Conservation (phyloP, 768 basidiomycete species). For the Psilocybe cyanescens region DNA sequence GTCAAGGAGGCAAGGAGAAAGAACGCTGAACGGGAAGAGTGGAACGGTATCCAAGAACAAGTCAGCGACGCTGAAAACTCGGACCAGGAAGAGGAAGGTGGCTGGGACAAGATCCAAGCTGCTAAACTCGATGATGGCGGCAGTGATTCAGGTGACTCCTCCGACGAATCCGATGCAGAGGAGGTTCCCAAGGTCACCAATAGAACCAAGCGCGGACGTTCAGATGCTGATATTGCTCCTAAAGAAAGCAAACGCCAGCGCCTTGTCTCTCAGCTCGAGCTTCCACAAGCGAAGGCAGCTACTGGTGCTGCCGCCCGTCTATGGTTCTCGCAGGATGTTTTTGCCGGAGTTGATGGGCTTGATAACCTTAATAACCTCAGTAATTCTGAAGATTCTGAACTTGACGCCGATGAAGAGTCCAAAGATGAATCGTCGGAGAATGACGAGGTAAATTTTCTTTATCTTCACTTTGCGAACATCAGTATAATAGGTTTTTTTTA, state of each 20-base stretch:
- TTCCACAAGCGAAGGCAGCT: conserved; percentile 30
- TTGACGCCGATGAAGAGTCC: conserved; percentile 31
- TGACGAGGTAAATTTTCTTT: conserved; percentile 4
- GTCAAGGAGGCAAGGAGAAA: conserved; percentile 77
- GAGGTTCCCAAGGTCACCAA: conserved; percentile 10
- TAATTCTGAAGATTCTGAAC: conserved; percentile 32
- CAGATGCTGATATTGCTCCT: conserved; percentile 21
- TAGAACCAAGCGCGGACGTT: conserved; percentile 50
- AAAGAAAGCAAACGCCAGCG: conserved; percentile 53
- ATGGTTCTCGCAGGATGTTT: conserved; percentile 97
- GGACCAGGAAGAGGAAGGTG: conserved; percentile 56
- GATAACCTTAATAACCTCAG: conserved; percentile 32
- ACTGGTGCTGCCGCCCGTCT: conserved; percentile 65
- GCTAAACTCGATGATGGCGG: conserved; percentile 52
- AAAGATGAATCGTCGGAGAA: conserved; percentile 18
- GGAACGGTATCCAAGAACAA: conserved; percentile 68
- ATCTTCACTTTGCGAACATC: not conserved
- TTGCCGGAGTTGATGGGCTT: conserved; percentile 62
- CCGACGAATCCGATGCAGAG: conserved; percentile 47
- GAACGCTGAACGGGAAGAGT: conserved; percentile 78
- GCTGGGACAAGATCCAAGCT: conserved; percentile 70
- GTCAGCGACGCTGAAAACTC: conserved; percentile 43
- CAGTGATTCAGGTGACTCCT: conserved; percentile 56
- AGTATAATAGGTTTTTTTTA: not conserved
- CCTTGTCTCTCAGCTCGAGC: conserved; percentile 52